Evolutionary conservation across 441 rosid species (phyloP).

Genomic region (Erodium chrysanthum): DNA sequence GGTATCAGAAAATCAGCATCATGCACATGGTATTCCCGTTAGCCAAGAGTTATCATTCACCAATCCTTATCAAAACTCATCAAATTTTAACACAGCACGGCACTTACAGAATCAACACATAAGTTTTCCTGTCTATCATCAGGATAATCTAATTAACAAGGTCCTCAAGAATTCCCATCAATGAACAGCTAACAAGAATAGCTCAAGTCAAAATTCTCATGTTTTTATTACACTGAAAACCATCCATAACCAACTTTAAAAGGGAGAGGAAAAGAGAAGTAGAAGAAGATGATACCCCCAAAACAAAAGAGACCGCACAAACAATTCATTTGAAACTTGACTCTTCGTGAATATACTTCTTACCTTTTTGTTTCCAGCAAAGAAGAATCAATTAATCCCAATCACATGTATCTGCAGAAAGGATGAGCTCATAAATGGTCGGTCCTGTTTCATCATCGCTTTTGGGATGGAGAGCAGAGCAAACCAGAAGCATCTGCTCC

Average conservation of each 20-base stretch:
- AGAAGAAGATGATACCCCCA: no score
- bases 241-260: constrained; percentile 28
- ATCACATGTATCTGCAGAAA: no score
- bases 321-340: constrained; percentile 23
- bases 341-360: constrained; percentile 22
- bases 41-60: no score
- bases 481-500: constrained; percentile 81
- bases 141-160: neutral
- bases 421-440: constrained; percentile 2
- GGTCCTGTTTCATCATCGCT: constrained; percentile 26
- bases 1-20: no score
- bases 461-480: constrained; percentile 61
- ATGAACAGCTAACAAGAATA: constrained; percentile 29
- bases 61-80: no score
- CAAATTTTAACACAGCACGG: no score
- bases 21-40: no score
- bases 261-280: no score
- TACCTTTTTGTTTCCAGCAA: constrained; percentile 24
- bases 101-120: no score
- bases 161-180: constrained; percentile 21
- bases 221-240: constrained; percentile 34
- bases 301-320: constrained; percentile 21
- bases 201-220: constrained; percentile 38
- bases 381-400: constrained; percentile 14
- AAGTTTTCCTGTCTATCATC: no score